These are phyloP conservation scores for Plasmopara halstedii DNA, from an alignment of 352 stramenopile species.

Conservation along the genomic window DNA sequence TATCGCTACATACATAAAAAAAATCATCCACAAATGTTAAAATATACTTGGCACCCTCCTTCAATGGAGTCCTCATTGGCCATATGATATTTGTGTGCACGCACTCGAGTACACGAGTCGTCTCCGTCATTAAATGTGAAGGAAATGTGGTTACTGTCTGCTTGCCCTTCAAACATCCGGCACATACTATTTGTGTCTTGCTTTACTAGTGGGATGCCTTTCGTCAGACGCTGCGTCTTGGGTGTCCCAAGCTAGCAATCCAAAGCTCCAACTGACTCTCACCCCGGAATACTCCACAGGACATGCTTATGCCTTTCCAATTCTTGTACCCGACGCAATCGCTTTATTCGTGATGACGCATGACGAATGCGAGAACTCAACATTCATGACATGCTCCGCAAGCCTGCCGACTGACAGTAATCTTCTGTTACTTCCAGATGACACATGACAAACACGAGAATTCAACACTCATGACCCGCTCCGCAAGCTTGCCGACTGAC, in stretches of 20 bases:
- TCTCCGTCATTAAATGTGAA: not conserved
- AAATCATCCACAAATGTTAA: not conserved
- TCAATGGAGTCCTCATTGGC: no score
- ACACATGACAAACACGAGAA: not conserved
- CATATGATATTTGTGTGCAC: not conserved
- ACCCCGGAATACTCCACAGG: not conserved
- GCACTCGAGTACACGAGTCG: constrained; percentile 4
- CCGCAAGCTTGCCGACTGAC: not conserved
- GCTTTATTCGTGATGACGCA: not conserved
- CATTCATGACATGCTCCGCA: no score
- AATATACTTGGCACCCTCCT: not conserved
- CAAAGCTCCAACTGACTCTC: not conserved
- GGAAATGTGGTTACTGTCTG: not conserved
- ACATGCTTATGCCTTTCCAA: not conserved
- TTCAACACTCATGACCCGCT: not conserved
- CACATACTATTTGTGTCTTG: not conserved
- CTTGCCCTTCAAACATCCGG: not conserved
- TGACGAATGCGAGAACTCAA: no score
- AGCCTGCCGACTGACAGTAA: no score
- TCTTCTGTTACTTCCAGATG: no score
- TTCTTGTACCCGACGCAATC: not conserved
- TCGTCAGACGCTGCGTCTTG: not conserved
- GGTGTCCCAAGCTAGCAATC: not conserved
- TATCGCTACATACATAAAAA: no score
- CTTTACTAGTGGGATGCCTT: not conserved